Conservation (phyloP, 2,329 filamentous ascomycete species). For the Xenoacremonium recifei region DNA sequence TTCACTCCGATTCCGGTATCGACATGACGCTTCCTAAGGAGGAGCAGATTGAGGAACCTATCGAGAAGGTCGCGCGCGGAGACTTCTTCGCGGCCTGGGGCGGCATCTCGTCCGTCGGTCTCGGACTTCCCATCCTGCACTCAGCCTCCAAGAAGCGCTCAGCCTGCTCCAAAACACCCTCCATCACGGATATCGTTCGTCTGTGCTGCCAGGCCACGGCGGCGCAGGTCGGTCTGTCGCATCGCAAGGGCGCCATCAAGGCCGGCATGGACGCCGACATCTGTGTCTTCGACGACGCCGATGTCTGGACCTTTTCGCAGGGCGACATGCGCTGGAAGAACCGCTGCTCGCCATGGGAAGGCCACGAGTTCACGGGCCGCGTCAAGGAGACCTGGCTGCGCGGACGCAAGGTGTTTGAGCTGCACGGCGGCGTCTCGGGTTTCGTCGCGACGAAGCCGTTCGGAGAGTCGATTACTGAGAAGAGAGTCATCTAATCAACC, state of each 20-base stretch:
- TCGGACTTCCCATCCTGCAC: constrained; percentile 89
- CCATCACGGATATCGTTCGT: constrained; percentile 76
- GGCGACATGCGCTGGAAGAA: constrained; percentile 94
- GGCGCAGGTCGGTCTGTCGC: constrained; percentile 78
- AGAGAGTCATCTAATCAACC: constrained; percentile 41
- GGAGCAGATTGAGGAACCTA: constrained; percentile 24
- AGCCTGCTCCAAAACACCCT: constrained; percentile 42
- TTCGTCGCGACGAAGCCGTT: constrained; percentile 49
- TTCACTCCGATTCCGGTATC: constrained; percentile 53
- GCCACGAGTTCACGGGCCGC: constrained; percentile 71
- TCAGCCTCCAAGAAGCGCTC: constrained; percentile 67
- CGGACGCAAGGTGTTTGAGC: constrained; percentile 70
- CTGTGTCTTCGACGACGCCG: constrained; percentile 86
- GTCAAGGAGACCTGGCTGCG: constrained; percentile 85
- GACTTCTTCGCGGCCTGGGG: constrained; percentile 98
- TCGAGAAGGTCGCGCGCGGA: constrained; percentile 50
- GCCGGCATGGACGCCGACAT: constrained; percentile 88
- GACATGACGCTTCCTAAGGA: constrained; percentile 41
- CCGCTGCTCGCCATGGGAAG: constrained; percentile 87
- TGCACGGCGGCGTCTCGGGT: constrained; percentile 52
- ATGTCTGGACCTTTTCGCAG: constrained; percentile 69
- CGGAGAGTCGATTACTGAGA: constrained; percentile 60
- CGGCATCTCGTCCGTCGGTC: constrained; percentile 88
- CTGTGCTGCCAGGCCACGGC: constrained; percentile 88
- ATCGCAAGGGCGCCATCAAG: constrained; percentile 72